Base-by-base conservation (phyloP, 768 basidiomycete species). In the Podaxis carcinomalis region DNA sequence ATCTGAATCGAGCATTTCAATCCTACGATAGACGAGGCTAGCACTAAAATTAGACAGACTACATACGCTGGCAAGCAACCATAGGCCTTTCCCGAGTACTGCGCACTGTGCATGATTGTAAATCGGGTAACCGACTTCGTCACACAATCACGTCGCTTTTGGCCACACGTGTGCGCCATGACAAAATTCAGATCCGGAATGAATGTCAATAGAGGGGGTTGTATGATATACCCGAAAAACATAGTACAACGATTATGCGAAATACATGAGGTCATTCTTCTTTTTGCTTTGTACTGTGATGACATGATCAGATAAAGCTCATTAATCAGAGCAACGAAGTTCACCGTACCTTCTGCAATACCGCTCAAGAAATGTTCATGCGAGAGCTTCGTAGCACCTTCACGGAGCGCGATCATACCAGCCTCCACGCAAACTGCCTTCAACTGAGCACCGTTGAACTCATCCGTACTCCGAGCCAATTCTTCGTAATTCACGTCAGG, bases 391-490 rank as follows among this genome's bases (percentile, higher is more conserved):
- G 86, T 86, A 14, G 94, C 93, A 32, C 95, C 95, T 74, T 98
- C 95, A 66, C 97, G 80, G 42, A 98, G 76, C 5, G 96, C 93
- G 69, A 98, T 97, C 97, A 99, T 99, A 61, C 97, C 97, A 42
- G 97, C 97, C 76, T 99, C 97, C 1, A 99, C 97, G 75, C 96
- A 98, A 2, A 97, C 95, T 0, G 96, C 97, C 78, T 98, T 97
- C 68, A 97, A 75, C 72, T 95, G 93, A 5, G 93, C 93, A n/a
- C 87, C 96, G 69, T 98, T 98, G 76, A 99, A 98, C 71, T 99
- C 97, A 68, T 98, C 97, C 51, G 97, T 95, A 72, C 92, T 95
- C 68, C 96, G 82, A 10, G 97, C 95, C 56, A 99, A 79, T 75
- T 99, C 97, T 64, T 96, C 95, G 73, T 88, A 99, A 79, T 98